These are phyloP conservation scores for Cryptosporidium parvum DNA, from an alignment of 169 alveolate species.

Conservation along the genomic window DNA sequence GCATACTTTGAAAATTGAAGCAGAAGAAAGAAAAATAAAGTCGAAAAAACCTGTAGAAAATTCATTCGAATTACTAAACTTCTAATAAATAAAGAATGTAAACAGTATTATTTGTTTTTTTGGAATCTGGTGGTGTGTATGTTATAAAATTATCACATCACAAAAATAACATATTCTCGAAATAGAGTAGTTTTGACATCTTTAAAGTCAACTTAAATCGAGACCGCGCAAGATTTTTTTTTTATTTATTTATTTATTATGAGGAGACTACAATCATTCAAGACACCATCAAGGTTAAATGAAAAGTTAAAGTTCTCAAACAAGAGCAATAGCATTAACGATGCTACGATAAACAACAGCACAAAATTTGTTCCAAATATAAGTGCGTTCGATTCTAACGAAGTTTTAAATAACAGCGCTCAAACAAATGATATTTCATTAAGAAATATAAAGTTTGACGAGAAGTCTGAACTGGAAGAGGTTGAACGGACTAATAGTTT, in stretches of 20 bases:
- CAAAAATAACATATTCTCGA: constrained; percentile 10
- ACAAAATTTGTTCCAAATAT: constrained; percentile 43
- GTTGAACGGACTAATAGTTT: not conserved
- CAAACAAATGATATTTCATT: not conserved
- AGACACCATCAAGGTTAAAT: constrained; percentile 38
- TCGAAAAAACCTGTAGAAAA: constrained; percentile 16
- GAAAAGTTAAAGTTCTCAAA: constrained; percentile 43
- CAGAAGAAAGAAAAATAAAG: constrained; percentile 13
- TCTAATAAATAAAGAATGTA: not conserved
- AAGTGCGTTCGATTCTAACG: constrained; percentile 7
- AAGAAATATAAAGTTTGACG: not conserved
- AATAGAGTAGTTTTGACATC: not conserved
- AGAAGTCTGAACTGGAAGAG: not conserved
- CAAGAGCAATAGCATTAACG: not conserved
- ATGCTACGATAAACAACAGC: not conserved
- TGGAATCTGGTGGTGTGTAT: not conserved
- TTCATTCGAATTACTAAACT: constrained; percentile 12
- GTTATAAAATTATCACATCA: constrained; percentile 42
- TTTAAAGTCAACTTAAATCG: not conserved
- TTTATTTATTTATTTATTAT: not conserved
- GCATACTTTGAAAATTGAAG: constrained; percentile 19
- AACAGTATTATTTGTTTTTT: not conserved
- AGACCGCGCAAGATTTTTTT: not conserved
- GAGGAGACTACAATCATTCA: constrained; percentile 69
- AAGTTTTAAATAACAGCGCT: not conserved